A percentile compares a stretch with the other conserved stretches of the same genome.
These are phyloP conservation scores for Globisporangium rhizosaccharum DNA, from an alignment of 352 stramenopile species.

Conservation along the genomic window DNA sequence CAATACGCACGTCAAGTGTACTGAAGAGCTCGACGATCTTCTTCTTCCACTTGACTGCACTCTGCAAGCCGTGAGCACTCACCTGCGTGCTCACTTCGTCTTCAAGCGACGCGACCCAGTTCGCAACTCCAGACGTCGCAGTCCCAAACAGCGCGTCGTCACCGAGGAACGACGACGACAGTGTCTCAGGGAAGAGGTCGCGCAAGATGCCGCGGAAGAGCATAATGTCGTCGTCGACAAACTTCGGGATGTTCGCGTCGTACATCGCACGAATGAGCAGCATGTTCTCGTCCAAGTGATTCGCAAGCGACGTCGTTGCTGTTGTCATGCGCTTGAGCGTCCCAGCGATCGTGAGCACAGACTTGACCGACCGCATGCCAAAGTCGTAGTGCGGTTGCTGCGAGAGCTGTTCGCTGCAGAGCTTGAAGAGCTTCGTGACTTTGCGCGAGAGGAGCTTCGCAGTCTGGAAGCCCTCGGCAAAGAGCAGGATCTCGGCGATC, in stretches of 20 bases:
- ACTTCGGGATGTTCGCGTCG: conserved; percentile 90
- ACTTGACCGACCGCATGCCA: conserved; percentile 83
- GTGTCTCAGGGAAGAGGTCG: conserved; percentile 79
- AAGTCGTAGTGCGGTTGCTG: conserved; percentile 87
- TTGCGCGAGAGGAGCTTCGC: conserved; percentile 61
- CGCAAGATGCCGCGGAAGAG: conserved; percentile 88
- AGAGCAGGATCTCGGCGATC: conserved; percentile 83
- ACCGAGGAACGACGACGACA: conserved; percentile 1
- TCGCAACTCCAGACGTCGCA: conserved; percentile 13
- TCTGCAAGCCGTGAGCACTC: conserved; percentile 46
- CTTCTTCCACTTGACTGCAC: conserved; percentile 62
- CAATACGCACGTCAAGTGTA: conserved; percentile 89
- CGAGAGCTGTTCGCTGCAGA: conserved; percentile 83
- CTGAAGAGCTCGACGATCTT: conserved; percentile 92
- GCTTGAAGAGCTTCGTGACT: conserved; percentile 74
- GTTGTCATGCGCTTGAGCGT: conserved; percentile 38
- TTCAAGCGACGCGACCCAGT: conserved; percentile 49
- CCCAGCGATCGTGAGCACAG: conserved; percentile 75
- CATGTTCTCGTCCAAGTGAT: conserved; percentile 38
- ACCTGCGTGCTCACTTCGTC: conserved; percentile 79
- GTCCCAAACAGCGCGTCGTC: neutral
- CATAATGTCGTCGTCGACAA: conserved; percentile 82
- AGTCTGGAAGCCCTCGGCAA: conserved; percentile 71
- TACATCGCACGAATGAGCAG: conserved; percentile 94
- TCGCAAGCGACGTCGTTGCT: conserved; percentile 11